These are phyloP conservation scores for Cladosporium sp. DNA, from an alignment of 2,329 filamentous ascomycete species.

Conservation along the genomic window DNA sequence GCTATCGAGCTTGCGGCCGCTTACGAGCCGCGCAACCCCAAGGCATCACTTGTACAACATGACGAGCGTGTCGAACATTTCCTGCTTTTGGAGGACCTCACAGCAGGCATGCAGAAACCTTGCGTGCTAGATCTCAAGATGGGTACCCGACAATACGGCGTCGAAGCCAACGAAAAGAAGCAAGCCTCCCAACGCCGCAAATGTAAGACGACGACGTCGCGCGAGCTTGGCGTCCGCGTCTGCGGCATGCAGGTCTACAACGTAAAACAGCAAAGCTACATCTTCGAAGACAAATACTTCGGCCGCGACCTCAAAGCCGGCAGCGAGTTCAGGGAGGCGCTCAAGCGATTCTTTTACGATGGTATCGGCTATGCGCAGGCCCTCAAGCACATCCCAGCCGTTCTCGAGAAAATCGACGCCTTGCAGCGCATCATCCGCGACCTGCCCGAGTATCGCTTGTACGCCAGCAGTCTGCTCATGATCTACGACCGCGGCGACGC, in stretches of 20 bases:
- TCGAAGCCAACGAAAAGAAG: conserved; percentile 90
- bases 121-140: conserved; percentile 98
- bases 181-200: conserved; percentile 90
- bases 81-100: conserved; percentile 88
- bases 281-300: conserved; percentile 99
- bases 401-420: conserved; percentile 79
- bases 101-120: conserved; percentile 91
- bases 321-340: conserved; percentile 81
- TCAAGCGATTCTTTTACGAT: conserved; percentile 89
- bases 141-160: conserved; percentile 95
- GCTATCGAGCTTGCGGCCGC: conserved; percentile 34
- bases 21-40: conserved; percentile 44
- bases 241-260: conserved; percentile 98
- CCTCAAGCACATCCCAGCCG: conserved; percentile 80
- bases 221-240: conserved; percentile 85
- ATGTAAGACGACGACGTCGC: conserved; percentile 88
- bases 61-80: conserved; percentile 82
- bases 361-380: conserved; percentile 80
- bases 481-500: conserved; percentile 85
- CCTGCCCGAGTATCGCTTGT: conserved; percentile 86
- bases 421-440: conserved; percentile 81
- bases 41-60: conserved; percentile 49
- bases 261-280: conserved; percentile 74
- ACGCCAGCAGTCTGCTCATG: conserved; percentile 91
- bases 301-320: conserved; percentile 86